A percentile compares a stretch with the other conserved stretches of the same genome.
These are phyloP conservation scores for Fusarium succisae DNA, from an alignment of 2,329 filamentous ascomycete species.

Conservation along the genomic window DNA sequence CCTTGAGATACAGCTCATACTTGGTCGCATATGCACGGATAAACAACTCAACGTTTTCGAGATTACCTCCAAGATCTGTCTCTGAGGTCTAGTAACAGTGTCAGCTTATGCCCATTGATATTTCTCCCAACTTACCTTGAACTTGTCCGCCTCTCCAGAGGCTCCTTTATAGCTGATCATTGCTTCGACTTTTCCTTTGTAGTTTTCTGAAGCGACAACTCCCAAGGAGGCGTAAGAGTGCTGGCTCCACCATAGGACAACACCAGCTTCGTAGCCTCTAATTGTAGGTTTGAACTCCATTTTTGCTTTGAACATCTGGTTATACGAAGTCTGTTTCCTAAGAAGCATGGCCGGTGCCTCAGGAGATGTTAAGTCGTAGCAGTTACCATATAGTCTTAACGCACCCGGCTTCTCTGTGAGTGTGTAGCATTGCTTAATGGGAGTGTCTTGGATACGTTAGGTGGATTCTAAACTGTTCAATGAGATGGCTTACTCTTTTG, in stretches of 20 bases:
- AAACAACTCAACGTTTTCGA: not conserved
- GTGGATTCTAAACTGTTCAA: fast-evolving
- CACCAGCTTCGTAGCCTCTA: slow-evolving; percentile 59
- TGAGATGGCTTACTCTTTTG: slow-evolving; percentile 32
- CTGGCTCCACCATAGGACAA: slow-evolving; percentile 64
- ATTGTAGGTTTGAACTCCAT: slow-evolving; percentile 57
- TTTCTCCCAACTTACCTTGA: not conserved
- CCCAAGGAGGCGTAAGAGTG: slow-evolving; percentile 49
- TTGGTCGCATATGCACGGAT: not conserved
- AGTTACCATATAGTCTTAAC: slow-evolving; percentile 61
- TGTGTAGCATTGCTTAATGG: slow-evolving; percentile 51
- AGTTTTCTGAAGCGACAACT: slow-evolving; percentile 12
- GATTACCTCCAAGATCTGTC: not conserved
- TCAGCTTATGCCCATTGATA: not conserved
- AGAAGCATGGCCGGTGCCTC: slow-evolving; percentile 62
- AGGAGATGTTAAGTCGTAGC: slow-evolving; percentile 60
- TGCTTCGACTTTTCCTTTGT: not conserved
- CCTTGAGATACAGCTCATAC: slow-evolving; percentile 7
- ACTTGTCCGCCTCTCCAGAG: not conserved
- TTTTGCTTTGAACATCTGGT: slow-evolving; percentile 53
- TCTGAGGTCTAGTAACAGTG: not conserved
- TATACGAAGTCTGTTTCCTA: slow-evolving; percentile 60
- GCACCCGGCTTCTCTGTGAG: slow-evolving; percentile 54
- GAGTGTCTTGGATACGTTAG: slow-evolving; percentile 30
- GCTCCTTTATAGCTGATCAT: slow-evolving; percentile 11